Base-by-base conservation (phyloP, 805 yeast species). In the Candida berthetii region DNA sequence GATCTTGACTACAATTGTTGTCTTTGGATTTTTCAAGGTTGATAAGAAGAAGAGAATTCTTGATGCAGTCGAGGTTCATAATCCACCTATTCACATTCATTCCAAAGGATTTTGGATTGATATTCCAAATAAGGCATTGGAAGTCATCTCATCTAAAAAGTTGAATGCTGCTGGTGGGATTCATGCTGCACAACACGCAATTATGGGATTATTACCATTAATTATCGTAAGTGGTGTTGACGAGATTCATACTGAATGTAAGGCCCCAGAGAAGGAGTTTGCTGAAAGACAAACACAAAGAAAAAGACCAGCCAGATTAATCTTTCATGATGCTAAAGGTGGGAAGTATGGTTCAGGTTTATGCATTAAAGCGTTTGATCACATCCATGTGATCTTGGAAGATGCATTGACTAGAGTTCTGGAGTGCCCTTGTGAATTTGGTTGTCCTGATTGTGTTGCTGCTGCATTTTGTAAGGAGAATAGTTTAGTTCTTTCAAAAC, bases 241-340 rank as follows among this genome's bases (percentile, higher is more conserved):
- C 48, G 99, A 93, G 51, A 72, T 93, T 13, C 76, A 76, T 36
- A 87, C 98, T 0, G 99, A 93, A 60, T 93, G 99, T 61, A 93
- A 93, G 54, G 97, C 98, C 0, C 97, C 99, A 0, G 96, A 89
- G 49, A 93, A 93, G 53, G 99, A 93, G 57, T 86, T 91, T 69
- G 86, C 96, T 1, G 72, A 73, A 38, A 63, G 88, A 24, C 85
- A 85, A 54, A 74, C 91, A 0, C 61, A 62, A 15, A 66, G 99
- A 33, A 76, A 74, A 42, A 65, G 99, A 34, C 98, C 98, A 0
- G 96, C 95, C 0, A 67, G 99, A 41, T 64, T 93, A 38, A 78
- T 90, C 1, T 85, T 93, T 50, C 80, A 80, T 55, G 98, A 93
- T 58, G 72, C 87, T 1, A 79, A 81, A 53, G 96, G 95, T 10